These are phyloP conservation scores for Trametes punicea DNA, from an alignment of 768 basidiomycete species.

Conservation along the genomic window DNA sequence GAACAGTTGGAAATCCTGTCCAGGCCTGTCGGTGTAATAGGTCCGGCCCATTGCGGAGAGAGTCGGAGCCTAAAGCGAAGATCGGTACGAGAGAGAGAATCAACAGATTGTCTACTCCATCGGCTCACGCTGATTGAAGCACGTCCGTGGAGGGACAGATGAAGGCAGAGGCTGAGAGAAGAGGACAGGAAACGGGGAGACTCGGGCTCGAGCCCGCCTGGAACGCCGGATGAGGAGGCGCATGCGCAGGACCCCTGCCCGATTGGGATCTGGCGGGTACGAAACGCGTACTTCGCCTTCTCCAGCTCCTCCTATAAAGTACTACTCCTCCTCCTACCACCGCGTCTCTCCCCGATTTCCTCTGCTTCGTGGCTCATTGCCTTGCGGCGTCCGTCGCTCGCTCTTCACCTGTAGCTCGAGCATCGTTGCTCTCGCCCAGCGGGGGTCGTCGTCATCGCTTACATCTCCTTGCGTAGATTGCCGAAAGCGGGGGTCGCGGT, in stretches of 20 bases:
- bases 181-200: not conserved
- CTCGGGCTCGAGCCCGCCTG: conserved; percentile 9
- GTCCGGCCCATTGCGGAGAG: not conserved
- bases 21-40: no score
- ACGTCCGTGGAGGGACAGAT: not conserved
- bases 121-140: no score
- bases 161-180: not conserved
- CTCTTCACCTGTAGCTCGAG: not conserved
- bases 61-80: not conserved
- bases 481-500: conserved; percentile 18
- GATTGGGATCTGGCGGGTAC: not conserved
- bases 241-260: conserved; percentile 2
- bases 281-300: not conserved
- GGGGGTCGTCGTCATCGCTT: conserved; percentile 1
- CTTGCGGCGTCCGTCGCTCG: not conserved
- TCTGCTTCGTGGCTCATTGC: not conserved
- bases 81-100: not conserved
- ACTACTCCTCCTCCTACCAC: not conserved
- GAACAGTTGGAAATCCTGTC: no score
- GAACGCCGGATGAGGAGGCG: conserved; percentile 1
- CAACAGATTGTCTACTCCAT: no score
- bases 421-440: not conserved
- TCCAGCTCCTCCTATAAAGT: not conserved
- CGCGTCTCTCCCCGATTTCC: not conserved
- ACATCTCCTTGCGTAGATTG: conserved; percentile 8